Evolutionary conservation across 2,329 filamentous ascomycete genomes (phyloP), one percentile per base, ranked within the genome.

Genomic region (Penicillium frequentans): DNA sequence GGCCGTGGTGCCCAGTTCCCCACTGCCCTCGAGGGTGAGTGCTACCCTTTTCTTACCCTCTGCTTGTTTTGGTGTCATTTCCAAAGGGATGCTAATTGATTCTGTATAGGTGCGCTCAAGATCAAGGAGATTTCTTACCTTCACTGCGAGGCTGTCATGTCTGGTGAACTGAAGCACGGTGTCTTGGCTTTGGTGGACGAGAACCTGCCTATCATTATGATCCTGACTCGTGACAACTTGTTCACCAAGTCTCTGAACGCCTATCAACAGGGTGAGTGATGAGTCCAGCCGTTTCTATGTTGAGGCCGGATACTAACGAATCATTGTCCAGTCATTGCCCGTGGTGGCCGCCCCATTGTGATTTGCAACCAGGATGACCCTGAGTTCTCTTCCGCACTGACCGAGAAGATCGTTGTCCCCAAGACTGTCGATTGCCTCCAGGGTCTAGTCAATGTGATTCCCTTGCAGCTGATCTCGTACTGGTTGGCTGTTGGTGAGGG

Each of bases 121-220:
- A 99, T 99, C 79, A 99, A 99, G 86, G 95, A 99, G 81, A 99
- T 99, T 71, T 98, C 93, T 19, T 99, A 99, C 79, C 90, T 99
- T 58, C 95, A 99, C 80, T 99, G 95, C 79, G 95, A 99, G 82
- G 95, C 95, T 69, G 95, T 99, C 82, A 99, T 99, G 95, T 98
- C 95, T 64, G 95, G 95, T 79, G 95, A 99, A 81, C 86, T 99
- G 70, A 99, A 99, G 86, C 95, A 99, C 78, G 95, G 95, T 83
- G 95, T 99, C 52, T 83, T 99, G 73, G 95, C 95, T 52, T 85
- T 99, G 62, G 95, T 99, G 58, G 95, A 99, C 71, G 95, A 99
- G 85, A 93, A 96, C 79, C 86, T 99, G 37, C 95, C 95, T 61
- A 99, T 99, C 76, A 96, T 99, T 79, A 99, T 99, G 95, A 98